Base-by-base conservation (phyloP, 352 stramenopile species). In the Globisporangium splendens region DNA sequence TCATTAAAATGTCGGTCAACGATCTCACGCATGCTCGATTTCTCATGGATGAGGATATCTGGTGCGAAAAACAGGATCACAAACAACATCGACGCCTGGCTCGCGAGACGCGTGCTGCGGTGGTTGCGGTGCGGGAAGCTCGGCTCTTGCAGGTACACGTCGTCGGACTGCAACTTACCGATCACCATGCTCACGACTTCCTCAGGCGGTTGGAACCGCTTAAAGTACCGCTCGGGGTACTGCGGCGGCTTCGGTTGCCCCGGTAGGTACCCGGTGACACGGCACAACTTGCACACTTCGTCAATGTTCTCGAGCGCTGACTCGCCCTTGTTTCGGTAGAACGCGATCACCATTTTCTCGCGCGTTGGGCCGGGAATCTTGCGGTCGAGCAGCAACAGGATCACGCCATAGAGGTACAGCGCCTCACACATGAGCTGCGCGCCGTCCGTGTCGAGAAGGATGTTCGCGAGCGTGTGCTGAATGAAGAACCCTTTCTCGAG, bases 1-100 rank as follows among this genome's bases (percentile, higher is more conserved):
- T 98, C 95, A 62, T 96, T 95, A 64, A 98, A 98, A 65, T 97
- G 93, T 21, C 91, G 90, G 72, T 98, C 95, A 5, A 98, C 93
- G 56, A 98, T 96, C 70, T 98, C 92, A 44, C 95, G 87, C 87
- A 98, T 96, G 53, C 75, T 97, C 44, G 85, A 77, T 48, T 93
- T 88, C 35, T 98, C 91, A 58, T 96, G 85, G 59, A 96, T 96
- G 17, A 98, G 56, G 56, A 96, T 95, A 28, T 95, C 81, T 0
- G 95, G 89, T 12, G 90, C 87, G 57, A 98, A 98, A 70, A 95
- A 98, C 33, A 98, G 61, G 50, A 98, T 95, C 21, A 98, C 93
- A 67, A 98, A 98, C 2, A 98, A 75, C 88, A 98, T 97, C 17
- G 86, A 96, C 20, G 95, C 93, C 59, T 98, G 95, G 2, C 62